phyloP scores from a whole-genome alignment of 768 basidiomycete species.

The Cystobasidium onofrii region DNA sequence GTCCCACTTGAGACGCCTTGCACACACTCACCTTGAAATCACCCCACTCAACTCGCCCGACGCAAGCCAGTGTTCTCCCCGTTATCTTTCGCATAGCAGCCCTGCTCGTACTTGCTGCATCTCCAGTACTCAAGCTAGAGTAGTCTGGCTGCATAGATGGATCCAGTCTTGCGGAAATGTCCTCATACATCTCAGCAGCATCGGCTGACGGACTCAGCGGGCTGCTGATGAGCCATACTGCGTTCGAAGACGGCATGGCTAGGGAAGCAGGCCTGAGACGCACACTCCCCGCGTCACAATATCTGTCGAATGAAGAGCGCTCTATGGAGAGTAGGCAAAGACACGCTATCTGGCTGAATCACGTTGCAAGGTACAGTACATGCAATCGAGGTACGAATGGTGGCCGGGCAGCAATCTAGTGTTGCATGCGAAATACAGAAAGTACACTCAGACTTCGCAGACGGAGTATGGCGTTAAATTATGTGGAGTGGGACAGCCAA shows the following conservation, averaged over 20 bases:
- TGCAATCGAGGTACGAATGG: no score
- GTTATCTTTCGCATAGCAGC: neutral
- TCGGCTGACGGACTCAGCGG: conserved; percentile 30
- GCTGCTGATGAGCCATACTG: conserved; percentile 37
- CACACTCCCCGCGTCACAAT: no score
- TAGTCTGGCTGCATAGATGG: conserved; percentile 32
- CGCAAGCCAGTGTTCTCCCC: neutral
- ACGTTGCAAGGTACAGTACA: no score
- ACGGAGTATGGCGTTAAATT: no score
- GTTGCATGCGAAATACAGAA: no score
- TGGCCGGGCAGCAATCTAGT: no score
- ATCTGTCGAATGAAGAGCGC: no score
- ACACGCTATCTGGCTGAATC: no score
- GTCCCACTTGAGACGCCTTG: neutral
- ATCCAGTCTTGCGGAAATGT: conserved; percentile 32
- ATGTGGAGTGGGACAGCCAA: no score
- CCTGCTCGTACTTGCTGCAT: conserved; percentile 31
- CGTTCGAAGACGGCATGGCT: conserved; percentile 19
- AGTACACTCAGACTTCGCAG: no score
- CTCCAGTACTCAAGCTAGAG: conserved; percentile 31
- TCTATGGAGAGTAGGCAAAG: no score
- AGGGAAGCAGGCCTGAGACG: neutral
- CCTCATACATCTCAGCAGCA: conserved; percentile 37
- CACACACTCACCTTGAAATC: conserved; percentile 11
- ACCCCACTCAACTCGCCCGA: conserved; percentile 7